Base-by-base conservation (phyloP, 331 rosid species). In the Saraca asoca region DNA sequence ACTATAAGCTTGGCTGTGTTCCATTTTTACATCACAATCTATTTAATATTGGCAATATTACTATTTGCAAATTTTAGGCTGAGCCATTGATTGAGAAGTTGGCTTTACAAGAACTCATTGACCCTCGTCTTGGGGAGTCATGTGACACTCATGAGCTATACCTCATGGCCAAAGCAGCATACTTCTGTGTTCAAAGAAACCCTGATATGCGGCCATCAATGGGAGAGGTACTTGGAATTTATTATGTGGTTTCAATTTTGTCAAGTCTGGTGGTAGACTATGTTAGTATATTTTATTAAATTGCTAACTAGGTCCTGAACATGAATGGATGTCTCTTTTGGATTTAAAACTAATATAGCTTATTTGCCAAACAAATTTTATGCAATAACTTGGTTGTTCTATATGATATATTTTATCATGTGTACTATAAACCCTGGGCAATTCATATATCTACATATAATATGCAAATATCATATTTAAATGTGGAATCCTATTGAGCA, bases 171-270 rank as follows among this genome's bases (percentile, higher is more conserved):
- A 88, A 82, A 78, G 80, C 95, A 29, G 96, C 97, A 10, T 67
- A 39, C 70, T 78, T 79, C 5, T 91, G 96, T n/a, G 73, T 86
- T 33, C 90, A 83, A 72, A 75, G 75, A 66, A 73, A 73, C 42
- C 91, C 97, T 37, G 79, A 75, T 64, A 78, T 58, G 82, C 91
- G 97, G 45, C 95, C 96, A 16, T 81, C 91, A 16, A 86, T 88
- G 79, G 84, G 83, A 76, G 88, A 85, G 95, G 97, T 88, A 79
- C 49, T 51, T 31, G 33, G 10, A 59, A 41, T 17, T 42, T 45
- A 20, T 12, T 20, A 24, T 29, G 33, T 20, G 24, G n/a, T 31
- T 33, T 38, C 17, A 3, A 5, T 34, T 71, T 46, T 38, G 14
- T n/a, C 7, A 29, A 38, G 34, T 20, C 10, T 43, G 17, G 18